phyloP scores from a whole-genome alignment of 2,329 filamentous ascomycete species.

The Alternaria solani region DNA sequence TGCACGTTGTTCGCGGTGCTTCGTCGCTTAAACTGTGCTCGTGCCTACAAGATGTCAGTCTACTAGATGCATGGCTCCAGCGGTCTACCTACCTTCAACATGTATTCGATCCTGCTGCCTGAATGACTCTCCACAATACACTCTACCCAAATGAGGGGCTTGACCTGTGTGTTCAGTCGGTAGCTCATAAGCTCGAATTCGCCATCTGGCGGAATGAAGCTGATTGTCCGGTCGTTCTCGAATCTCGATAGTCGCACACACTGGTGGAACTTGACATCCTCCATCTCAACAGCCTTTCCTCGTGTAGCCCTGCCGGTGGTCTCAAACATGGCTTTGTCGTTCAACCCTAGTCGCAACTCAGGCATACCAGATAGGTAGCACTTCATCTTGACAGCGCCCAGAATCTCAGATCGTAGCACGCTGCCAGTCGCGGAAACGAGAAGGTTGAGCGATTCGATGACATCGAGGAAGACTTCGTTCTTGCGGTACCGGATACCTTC shows the following conservation, averaged over 20 bases:
- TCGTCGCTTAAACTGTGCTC: conserved; percentile 96
- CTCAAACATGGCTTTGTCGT: conserved; percentile 99
- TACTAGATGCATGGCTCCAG: background rate
- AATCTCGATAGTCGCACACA: conserved; percentile 95
- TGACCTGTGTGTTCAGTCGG: conserved; percentile 97
- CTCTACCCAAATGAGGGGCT: conserved; percentile 98
- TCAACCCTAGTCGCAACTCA: conserved; percentile 89
- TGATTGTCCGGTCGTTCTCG: conserved; percentile 98
- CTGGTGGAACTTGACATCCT: conserved; percentile 99
- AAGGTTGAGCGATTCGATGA: conserved; percentile 94
- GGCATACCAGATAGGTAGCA: conserved; percentile 99
- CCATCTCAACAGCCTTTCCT: conserved; percentile 99
- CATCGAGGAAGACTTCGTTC: conserved; percentile 98
- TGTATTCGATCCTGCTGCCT: conserved; percentile 95
- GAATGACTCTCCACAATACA: conserved; percentile 97
- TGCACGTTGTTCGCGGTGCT: conserved; percentile 99
- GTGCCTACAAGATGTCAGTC: conserved; percentile 63
- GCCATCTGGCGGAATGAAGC: conserved; percentile 97
- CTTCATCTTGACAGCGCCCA: conserved; percentile 99
- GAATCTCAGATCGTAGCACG: conserved; percentile 92
- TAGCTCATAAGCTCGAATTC: conserved; percentile 99
- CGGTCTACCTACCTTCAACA: conserved; percentile 75
- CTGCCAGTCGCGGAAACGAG: conserved; percentile 94
- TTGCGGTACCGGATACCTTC: conserved; percentile 98
- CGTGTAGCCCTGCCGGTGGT: conserved; percentile 92